A percentile compares a stretch with the other conserved stretches of the same genome.
phyloP scores from a whole-genome alignment of 2,329 filamentous ascomycete species.

The Talaromyces sp. region DNA sequence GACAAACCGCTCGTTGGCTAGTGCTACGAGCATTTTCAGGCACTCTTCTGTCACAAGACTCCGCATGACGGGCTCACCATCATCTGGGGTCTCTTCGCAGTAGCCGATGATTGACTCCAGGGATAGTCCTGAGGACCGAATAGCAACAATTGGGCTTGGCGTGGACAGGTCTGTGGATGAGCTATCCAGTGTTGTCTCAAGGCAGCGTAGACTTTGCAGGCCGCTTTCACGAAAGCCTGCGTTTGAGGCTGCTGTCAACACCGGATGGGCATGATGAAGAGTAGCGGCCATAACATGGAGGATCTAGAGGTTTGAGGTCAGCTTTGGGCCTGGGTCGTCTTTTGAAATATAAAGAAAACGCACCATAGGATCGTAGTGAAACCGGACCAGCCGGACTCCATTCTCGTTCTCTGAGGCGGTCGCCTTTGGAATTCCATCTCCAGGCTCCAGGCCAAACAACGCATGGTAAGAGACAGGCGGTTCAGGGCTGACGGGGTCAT shows the following conservation, averaged over 20 bases:
- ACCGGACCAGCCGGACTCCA: slow-evolving; percentile 56
- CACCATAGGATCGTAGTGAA: slow-evolving; percentile 96
- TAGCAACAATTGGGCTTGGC: slow-evolving; percentile 69
- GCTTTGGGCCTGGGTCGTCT: not conserved
- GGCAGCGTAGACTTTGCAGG: slow-evolving; percentile 56
- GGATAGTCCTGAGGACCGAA: slow-evolving; percentile 74
- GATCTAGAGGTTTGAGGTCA: slow-evolving; percentile 52
- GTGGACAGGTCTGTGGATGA: slow-evolving; percentile 17
- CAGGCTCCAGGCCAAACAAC: slow-evolving; percentile 40
- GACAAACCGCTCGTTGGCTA: slow-evolving; percentile 60
- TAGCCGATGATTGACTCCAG: slow-evolving; percentile 76
- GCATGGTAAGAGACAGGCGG: slow-evolving; percentile 25
- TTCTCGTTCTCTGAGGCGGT: slow-evolving; percentile 36
- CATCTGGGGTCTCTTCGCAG: slow-evolving; percentile 18
- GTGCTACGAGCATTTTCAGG: slow-evolving; percentile 58
- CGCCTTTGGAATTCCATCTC: slow-evolving; percentile 24
- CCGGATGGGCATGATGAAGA: slow-evolving; percentile 63
- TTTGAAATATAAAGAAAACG: slow-evolving; percentile 22
- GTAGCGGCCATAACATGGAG: slow-evolving; percentile 80
- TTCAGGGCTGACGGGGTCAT: slow-evolving; percentile 56
- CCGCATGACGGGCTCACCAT: slow-evolving; percentile 32
- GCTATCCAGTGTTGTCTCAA: slow-evolving; percentile 21
- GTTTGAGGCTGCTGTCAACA: slow-evolving; percentile 69
- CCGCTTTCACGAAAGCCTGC: slow-evolving; percentile 90
- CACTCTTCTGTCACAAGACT: slow-evolving; percentile 61